phyloP scores from a whole-genome alignment of 495 filamentous ascomycete genomes.

The Penicillium chermesinum region DNA sequence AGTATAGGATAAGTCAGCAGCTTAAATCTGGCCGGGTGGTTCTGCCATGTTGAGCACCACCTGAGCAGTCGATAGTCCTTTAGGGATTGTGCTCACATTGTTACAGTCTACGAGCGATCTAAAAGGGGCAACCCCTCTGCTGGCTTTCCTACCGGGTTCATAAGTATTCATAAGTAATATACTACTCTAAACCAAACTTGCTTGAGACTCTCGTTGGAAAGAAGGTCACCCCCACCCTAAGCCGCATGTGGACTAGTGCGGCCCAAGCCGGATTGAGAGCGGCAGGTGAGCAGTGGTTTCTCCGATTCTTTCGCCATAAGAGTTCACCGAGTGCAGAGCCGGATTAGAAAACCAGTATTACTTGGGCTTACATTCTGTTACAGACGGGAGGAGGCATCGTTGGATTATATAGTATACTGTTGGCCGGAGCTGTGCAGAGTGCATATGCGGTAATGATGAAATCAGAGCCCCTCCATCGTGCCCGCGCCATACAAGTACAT shows the following conservation, averaged over 20 bases:
- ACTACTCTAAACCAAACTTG: no score
- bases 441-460: slow-evolving; percentile 2
- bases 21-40: neutral
- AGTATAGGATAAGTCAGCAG: no score
- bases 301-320: slow-evolving; percentile 22
- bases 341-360: neutral
- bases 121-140: no score
- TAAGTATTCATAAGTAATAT: no score
- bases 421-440: neutral
- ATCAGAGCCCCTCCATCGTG: slow-evolving; percentile 31
- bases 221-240: slow-evolving; percentile 24
- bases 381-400: no score
- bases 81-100: no score
- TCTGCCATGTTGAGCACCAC: neutral
- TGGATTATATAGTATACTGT: neutral
- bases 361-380: neutral
- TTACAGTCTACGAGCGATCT: no score
- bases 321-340: slow-evolving; percentile 28
- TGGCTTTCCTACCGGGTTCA: neutral
- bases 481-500: no score
- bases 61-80: no score
- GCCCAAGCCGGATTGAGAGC: slow-evolving; percentile 15
- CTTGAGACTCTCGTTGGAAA: neutral
- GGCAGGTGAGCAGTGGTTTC: slow-evolving; percentile 23
- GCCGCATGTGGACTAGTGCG: no score